Base-by-base conservation (phyloP, 2,329 filamentous ascomycete genomes). In the Exserohilum rostratum region DNA sequence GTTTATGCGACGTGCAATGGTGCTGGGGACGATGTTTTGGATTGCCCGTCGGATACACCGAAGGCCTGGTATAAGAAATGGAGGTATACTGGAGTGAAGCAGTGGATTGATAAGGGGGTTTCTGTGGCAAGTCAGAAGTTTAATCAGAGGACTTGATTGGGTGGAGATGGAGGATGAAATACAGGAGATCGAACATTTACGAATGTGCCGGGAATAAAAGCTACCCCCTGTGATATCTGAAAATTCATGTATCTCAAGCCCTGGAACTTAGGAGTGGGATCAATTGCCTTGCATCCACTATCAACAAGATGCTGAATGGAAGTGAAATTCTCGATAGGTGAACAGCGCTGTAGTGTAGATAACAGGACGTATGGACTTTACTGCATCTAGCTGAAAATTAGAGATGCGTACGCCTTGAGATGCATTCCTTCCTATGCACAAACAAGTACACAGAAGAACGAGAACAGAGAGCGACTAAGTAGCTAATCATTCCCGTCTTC, bases 1-100 rank as follows among this genome's bases (percentile, higher is more conserved):
- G 73, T 78, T 1, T 85, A 83, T 61, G 78, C 77, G 29, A 84
- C 82, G 2, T 82, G 73, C 35, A 84, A 85, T 57, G 81, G 81
- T 0, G 75, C 75, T 2, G 64, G 72, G 7, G 17, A 44, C 0
- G 15, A 42, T 11, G 34, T 35, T 13, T 7, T 52, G 29, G 35
- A 52, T 34, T 52, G 50, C 30, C 50, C 50, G 11, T 4, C 18
- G 12, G 76, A 73, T 2, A 73, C 61, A 1, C 78, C 78, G 15
- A 76, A 79, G 3, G 79, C 79, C 1, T 83, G 81, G 60, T 70
- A 83, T 44, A 77, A 73, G 5, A 66, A 77, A 13, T 83, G 81
- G 81, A 75, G 70, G 52, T 83, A 83, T 57, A 66, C 51, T 15
- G 50, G 67, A 25, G 31, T 20, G 1, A 42, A 44, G 30, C 56